phyloP scores from a whole-genome alignment of 78 protist genomes.

The Dictyostelium citrinum region DNA sequence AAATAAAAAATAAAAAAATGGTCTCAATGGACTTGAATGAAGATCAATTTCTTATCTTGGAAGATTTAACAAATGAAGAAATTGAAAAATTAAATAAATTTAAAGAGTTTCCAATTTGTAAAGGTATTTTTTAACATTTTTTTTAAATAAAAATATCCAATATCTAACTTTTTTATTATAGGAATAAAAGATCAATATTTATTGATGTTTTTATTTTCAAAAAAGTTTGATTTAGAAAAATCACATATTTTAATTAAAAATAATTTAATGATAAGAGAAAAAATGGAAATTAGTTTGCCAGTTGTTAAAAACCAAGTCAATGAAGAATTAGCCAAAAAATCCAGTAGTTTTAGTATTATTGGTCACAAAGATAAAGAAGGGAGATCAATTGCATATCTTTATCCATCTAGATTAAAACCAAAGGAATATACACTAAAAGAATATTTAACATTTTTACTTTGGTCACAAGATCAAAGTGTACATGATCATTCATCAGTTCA shows the following conservation, averaged over 20 bases:
- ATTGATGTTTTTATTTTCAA: constrained; percentile 39
- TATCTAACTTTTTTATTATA: too few species aligned
- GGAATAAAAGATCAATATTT: background rate
- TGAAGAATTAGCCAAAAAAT: constrained; percentile 14
- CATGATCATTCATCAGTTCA: background rate
- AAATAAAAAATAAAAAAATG: too few species aligned
- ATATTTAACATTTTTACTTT: background rate
- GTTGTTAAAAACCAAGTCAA: constrained; percentile 19
- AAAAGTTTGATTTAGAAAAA: constrained; percentile 29
- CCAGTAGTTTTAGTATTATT: background rate
- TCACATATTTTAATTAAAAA: background rate
- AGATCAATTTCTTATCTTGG: too few species aligned
- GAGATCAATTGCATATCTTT: constrained; percentile 10
- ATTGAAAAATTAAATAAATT: background rate
- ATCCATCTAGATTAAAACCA: constrained; percentile 17
- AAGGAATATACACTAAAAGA: constrained; percentile 24
- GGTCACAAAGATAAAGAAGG: background rate
- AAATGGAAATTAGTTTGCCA: constrained; percentile 23
- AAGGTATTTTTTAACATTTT: background rate
- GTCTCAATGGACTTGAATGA: too few species aligned
- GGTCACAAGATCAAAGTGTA: constrained; percentile 17
- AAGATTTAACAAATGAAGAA: constrained; percentile 4
- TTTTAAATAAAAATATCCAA: too few species aligned
- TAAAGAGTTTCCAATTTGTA: background rate
- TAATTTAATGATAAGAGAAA: constrained; percentile 13